Evolutionary conservation across 768 basidiomycete species (phyloP), one percentile per base, ranked within the genome.

Genomic region (Rhizopogon vinicolor): DNA sequence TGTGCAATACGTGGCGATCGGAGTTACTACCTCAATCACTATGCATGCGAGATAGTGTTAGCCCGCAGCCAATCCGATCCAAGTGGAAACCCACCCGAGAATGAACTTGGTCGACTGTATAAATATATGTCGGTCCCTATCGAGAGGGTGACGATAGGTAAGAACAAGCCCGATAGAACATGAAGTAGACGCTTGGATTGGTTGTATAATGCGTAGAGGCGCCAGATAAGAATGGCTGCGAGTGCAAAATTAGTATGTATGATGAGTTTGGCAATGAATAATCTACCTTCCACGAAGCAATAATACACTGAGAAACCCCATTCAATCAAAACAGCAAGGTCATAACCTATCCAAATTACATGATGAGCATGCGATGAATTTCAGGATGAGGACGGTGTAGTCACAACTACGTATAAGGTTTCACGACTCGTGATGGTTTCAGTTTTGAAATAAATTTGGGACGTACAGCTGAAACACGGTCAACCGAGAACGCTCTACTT

Each of bases 151-250:
- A 48, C 46, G 18, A 48, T 35, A 33, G 46, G 46, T 7, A 48
- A 13, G 31, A 48, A 48, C 18, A 48, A 33, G 13, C 46, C 46
- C 7, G 35, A 18, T 33, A 48, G 31, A 19, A 48, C 18, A 19
- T 48, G 3, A 48, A 48, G 46, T 14, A 48, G 18, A 13, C 31
- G 46, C 18, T 33, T 48, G 7, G 46, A 48, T 33, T 33, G 46
- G 31, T 33, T 33, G 31, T 13, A 35, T 33, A 48, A 13, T 31
- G 46, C 46, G 14, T 48, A 48, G 9, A 48, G 46, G n/a, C 46
- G 46, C 46, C 46, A 48, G 18, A 48, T 48, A 8, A 48, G 46
- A 48, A 48, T 48, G 18, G 33, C 46, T 48, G 46, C 35, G 35
- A 12, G 10, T 35, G 10, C 10, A 35, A 35, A 10, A 10, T 35